Percentiles rank a stretch among this genome's conserved stretches.
Evolutionary conservation across 148 eudicot genomes (phyloP).

Genomic region (Vaccinium darrowii): DNA sequence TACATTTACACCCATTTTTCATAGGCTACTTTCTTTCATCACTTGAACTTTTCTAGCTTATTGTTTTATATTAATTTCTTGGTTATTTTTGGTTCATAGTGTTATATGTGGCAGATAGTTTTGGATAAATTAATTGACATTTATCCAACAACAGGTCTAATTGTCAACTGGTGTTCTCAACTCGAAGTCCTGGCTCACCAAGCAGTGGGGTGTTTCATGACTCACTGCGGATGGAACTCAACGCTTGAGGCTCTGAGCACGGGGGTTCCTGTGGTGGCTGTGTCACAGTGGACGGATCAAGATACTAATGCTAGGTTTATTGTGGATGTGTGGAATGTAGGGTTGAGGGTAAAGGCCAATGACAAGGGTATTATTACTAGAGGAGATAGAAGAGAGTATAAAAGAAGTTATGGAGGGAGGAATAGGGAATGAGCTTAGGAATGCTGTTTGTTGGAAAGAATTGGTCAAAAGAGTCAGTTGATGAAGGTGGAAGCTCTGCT

Average conservation of each 20-base stretch:
- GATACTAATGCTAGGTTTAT: not conserved
- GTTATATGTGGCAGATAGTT: not conserved
- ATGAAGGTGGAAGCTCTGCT: conserved; percentile 50
- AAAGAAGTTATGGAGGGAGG: conserved; percentile 42
- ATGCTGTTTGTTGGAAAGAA: conserved; percentile 34
- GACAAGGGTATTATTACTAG: conserved; percentile 27
- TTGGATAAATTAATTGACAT: not conserved
- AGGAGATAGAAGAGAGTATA: conserved; percentile 26
- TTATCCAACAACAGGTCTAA: conserved; percentile 24
- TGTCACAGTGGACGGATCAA: no score
- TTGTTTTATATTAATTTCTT: not conserved
- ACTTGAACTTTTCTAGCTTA: not conserved
- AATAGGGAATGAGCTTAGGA: conserved; percentile 26
- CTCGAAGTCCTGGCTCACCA: conserved; percentile 36
- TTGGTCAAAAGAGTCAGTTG: conserved; percentile 27
- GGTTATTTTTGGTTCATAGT: not conserved
- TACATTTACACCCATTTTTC: not conserved
- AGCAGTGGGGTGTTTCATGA: conserved; percentile 41
- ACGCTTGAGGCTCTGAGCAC: conserved; percentile 44
- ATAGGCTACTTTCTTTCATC: not conserved
- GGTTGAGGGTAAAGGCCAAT: conserved; percentile 29
- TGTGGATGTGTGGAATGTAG: conserved; percentile 38
- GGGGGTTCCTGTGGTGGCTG: conserved; percentile 42
- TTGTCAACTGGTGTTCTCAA: conserved; percentile 55
- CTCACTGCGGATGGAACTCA: conserved; percentile 68